Percentiles rank a stretch among this genome's conserved stretches.
Conservation (phyloP, 106 monocot genomes). For the Acorus gramineus region DNA sequence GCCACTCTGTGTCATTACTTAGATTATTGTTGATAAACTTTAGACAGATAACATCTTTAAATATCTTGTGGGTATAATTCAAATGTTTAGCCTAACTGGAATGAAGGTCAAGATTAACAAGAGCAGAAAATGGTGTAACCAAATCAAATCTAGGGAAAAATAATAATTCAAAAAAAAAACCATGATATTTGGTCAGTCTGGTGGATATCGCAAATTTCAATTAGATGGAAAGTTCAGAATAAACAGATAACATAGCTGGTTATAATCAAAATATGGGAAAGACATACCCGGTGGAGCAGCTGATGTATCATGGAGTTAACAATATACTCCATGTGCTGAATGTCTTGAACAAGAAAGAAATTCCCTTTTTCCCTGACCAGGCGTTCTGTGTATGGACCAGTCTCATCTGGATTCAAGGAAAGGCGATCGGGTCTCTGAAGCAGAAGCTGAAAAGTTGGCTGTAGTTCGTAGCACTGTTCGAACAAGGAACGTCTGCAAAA, state of each 20-base stretch:
- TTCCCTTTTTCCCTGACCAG: slow-evolving; percentile 51
- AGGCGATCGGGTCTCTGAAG: slow-evolving; percentile 79
- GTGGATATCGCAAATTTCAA: too few species aligned
- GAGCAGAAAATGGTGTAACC: too few species aligned
- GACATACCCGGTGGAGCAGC: slow-evolving; percentile 55
- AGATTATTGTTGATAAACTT: too few species aligned
- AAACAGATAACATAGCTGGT: neutral
- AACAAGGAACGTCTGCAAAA: slow-evolving; percentile 83
- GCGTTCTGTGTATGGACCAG: slow-evolving; percentile 67
- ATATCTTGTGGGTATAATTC: too few species aligned
- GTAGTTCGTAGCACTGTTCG: slow-evolving; percentile 94
- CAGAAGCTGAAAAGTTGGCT: slow-evolving; percentile 85
- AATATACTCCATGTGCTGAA: slow-evolving; percentile 69
- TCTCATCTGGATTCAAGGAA: slow-evolving; percentile 68
- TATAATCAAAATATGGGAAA: neutral
- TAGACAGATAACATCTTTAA: too few species aligned
- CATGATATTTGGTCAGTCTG: too few species aligned
- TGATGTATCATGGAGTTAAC: slow-evolving; percentile 66
- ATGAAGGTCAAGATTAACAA: too few species aligned
- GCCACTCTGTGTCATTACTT: too few species aligned
- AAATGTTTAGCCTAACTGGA: too few species aligned
- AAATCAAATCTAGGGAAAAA: too few species aligned
- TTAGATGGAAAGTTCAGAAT: neutral
- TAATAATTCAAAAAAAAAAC: too few species aligned
- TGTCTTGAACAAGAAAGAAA: slow-evolving; percentile 41